These are phyloP conservation scores for Aspergillus proliferans DNA, from an alignment of 2,329 filamentous ascomycete species.

Conservation along the genomic window DNA sequence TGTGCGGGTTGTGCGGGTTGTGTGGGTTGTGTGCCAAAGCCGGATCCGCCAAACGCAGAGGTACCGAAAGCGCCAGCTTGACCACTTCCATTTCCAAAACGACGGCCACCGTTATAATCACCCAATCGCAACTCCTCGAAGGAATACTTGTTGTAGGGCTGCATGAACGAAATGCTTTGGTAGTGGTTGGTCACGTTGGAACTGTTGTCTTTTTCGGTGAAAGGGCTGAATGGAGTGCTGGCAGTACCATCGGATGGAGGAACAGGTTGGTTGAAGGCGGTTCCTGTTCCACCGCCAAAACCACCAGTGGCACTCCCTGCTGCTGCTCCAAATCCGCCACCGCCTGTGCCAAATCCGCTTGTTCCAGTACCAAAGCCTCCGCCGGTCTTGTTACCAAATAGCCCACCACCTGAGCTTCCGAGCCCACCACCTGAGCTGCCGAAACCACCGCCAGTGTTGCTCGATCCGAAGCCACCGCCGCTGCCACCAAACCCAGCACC, in stretches of 20 bases:
- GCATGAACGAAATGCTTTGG: constrained; percentile 45
- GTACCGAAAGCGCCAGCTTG: constrained; percentile 77
- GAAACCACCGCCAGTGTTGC: constrained; percentile 24
- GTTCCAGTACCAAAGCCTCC: constrained; percentile 21
- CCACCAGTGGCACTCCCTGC: constrained; percentile 13
- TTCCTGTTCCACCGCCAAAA: constrained; percentile 34
- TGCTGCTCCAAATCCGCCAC: constrained; percentile 12
- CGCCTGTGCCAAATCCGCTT: constrained; percentile 24
- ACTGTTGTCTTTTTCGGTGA: constrained; percentile 40
- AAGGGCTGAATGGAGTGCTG: constrained; percentile 39
- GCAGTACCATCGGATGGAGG: constrained; percentile 42
- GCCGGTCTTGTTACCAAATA: constrained; percentile 15
- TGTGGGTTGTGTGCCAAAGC: constrained; percentile 30
- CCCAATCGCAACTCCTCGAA: constrained; percentile 73
- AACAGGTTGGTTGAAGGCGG: constrained; percentile 35
- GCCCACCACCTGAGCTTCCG: constrained; percentile 15
- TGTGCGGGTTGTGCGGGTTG: not conserved
- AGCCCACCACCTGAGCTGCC: constrained; percentile 24
- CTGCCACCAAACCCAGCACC: constrained; percentile 17
- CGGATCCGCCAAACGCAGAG: constrained; percentile 48
- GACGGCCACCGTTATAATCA: constrained; percentile 82
- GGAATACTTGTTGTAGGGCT: constrained; percentile 69
- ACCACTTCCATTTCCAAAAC: constrained; percentile 74
- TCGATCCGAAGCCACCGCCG: constrained; percentile 10
- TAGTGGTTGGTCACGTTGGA: constrained; percentile 39